A percentile compares a stretch with the other conserved stretches of the same genome.
These are phyloP conservation scores for Metschnikowia chrysomelidarum DNA, from an alignment of 805 yeast genomes.

Conservation along the genomic window DNA sequence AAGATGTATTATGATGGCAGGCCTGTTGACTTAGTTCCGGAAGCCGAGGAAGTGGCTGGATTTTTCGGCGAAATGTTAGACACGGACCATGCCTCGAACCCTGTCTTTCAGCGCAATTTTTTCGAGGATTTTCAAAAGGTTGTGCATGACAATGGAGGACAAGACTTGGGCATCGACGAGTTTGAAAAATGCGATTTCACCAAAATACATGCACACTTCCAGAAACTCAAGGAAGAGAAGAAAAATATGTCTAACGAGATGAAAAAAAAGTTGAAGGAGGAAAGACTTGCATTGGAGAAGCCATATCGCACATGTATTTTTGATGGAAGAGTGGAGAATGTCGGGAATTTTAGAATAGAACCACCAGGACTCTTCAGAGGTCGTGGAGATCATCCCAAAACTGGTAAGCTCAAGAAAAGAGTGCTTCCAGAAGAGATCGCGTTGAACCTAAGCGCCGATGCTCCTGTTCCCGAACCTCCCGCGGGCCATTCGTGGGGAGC, in stretches of 20 bases:
- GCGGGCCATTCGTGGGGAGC: conserved; percentile 91
- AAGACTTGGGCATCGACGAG: conserved; percentile 41
- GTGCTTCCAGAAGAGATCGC: conserved; percentile 89
- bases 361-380: conserved; percentile 97
- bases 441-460: conserved; percentile 72
- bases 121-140: conserved; percentile 75
- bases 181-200: conserved; percentile 77
- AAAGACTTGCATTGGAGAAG: conserved; percentile 74
- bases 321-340: conserved; percentile 87
- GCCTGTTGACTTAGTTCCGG: conserved; percentile 70
- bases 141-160: conserved; percentile 67
- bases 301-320: conserved; percentile 75
- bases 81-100: conserved; percentile 85
- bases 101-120: conserved; percentile 83
- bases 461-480: conserved; percentile 77
- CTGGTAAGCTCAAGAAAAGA: conserved; percentile 85
- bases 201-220: conserved; percentile 70
- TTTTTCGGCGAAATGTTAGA: conserved; percentile 87
- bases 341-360: conserved; percentile 91
- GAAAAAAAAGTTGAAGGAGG: conserved; percentile 68
- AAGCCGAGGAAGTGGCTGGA: conserved; percentile 96
- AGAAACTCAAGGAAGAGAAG: conserved; percentile 66
- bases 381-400: conserved; percentile 95
- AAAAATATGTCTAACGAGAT: conserved; percentile 68
- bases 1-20: conserved; percentile 73